Evolutionary conservation across 2,329 filamentous ascomycete genomes (phyloP), one percentile per base, ranked within the genome.

Genomic region (Cercospora sojina): DNA sequence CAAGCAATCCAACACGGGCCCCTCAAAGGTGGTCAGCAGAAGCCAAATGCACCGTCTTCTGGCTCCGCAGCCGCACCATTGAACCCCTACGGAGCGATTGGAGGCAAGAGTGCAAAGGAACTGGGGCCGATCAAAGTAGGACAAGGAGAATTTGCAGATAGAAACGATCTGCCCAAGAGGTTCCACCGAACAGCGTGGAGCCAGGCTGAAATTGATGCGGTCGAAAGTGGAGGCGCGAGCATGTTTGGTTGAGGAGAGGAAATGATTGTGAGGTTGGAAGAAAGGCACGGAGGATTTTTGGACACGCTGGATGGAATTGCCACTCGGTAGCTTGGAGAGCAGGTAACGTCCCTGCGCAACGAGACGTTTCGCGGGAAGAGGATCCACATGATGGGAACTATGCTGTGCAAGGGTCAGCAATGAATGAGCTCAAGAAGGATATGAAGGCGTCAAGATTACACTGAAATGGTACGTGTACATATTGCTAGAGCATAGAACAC

Each of bases 191-290:
- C 87, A 58, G 86, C 88, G 12, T 91, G 93, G 81, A 89, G 87
- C 41, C 80, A 89, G 73, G 88, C 89, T 51, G 95, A 99, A 86
- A 99, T 99, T 67, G 95, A 98, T 80, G 93, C 93, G 23, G 87
- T 99, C 76, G 93, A 97, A 87, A 95, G 92, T 64, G 95, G 93
- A 64, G 95, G 95, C 65, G 95, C 94, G 35, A 90, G 86, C 56
- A 64, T 76, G 70, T 70, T 73, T 53, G 69, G 64, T 23, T 72
- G 65, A 72, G 20, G 6, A 38, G 9, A 0, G 9, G 3, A 53
- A 38, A n/a, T 38, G n/a, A n/a, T n/a, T n/a, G n/a, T n/a, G n/a
- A n/a, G n/a, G n/a, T n/a, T n/a, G n/a, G n/a, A n/a, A n/a, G n/a
- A n/a, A n/a, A n/a, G n/a, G n/a, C n/a, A n/a, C n/a, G n/a, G n/a